phyloP scores from a whole-genome alignment of 2,329 filamentous ascomycete genomes.

The Epichloe aotearoae region DNA sequence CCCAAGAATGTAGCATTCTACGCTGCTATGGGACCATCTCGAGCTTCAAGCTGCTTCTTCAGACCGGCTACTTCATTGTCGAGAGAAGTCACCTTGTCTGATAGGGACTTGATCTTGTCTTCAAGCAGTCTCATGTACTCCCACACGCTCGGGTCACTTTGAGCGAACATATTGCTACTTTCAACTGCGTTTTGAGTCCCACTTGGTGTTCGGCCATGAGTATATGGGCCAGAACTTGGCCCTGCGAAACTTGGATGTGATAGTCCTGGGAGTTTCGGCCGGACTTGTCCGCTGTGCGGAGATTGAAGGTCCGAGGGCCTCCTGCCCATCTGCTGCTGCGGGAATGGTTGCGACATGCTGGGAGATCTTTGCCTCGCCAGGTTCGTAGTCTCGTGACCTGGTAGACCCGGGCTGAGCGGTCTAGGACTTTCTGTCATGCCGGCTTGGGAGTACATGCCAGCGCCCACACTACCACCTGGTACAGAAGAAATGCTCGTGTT shows the following conservation, averaged over 20 bases:
- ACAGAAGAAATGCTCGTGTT: conserved; percentile 37
- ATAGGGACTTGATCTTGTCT: conserved; percentile 28
- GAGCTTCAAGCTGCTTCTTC: conserved; percentile 21
- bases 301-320: conserved; percentile 42
- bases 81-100: conserved; percentile 21
- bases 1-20: neutral
- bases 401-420: conserved; percentile 55
- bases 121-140: conserved; percentile 60
- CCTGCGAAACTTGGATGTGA: conserved; percentile 23
- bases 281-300: conserved; percentile 33
- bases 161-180: conserved; percentile 54
- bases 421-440: conserved; percentile 80
- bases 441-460: conserved; percentile 55
- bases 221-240: conserved; percentile 17
- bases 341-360: conserved; percentile 50
- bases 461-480: conserved; percentile 31
- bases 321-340: conserved; percentile 46
- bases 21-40: conserved; percentile 13
- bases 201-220: conserved; percentile 28
- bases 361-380: conserved; percentile 48
- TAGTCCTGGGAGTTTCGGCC: conserved; percentile 24
- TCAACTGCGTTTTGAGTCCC: conserved; percentile 41
- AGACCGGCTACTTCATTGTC: conserved; percentile 21
- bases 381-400: conserved; percentile 37
- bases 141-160: conserved; percentile 52